Evolutionary conservation across 148 eudicot genomes (phyloP).

Genomic region (Dysphania ambrosioides): DNA sequence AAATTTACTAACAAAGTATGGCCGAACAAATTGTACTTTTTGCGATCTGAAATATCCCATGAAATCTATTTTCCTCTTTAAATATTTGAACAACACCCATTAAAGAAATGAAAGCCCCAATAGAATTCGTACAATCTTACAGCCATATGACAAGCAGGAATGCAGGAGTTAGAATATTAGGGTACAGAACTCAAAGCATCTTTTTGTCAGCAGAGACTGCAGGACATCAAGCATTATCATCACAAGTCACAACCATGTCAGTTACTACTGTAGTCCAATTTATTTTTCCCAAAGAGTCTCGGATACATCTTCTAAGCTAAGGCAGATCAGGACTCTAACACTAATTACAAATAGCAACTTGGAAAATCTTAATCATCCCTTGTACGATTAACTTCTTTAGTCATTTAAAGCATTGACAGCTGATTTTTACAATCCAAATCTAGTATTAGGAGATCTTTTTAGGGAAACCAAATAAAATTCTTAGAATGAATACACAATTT

Average conservation of each 20-base stretch:
- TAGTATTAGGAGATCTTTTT: too few relatives aligned
- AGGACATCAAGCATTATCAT: neutral
- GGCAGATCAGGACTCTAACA: neutral
- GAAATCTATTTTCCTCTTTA: neutral
- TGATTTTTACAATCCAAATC: neutral
- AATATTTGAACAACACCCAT: too few relatives aligned
- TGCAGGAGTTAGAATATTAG: neutral
- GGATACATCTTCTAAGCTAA: neutral
- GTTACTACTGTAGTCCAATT: neutral
- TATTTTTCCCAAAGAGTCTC: too few relatives aligned
- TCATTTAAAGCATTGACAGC: neutral
- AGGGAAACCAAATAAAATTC: neutral
- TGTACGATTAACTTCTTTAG: neutral
- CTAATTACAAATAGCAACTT: neutral
- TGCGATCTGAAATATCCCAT: neutral
- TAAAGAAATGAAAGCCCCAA: neutral
- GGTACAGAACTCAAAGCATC: neutral
- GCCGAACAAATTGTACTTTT: neutral
- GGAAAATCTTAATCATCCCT: neutral
- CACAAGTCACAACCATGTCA: neutral
- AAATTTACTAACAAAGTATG: neutral
- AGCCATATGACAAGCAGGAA: neutral
- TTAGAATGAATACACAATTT: neutral
- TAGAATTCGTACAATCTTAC: neutral
- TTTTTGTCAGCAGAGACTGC: neutral